A percentile compares a stretch with the other conserved stretches of the same genome.
phyloP scores from a whole-genome alignment of 2,329 filamentous ascomycete genomes.

The Aspergillus bombycis region DNA sequence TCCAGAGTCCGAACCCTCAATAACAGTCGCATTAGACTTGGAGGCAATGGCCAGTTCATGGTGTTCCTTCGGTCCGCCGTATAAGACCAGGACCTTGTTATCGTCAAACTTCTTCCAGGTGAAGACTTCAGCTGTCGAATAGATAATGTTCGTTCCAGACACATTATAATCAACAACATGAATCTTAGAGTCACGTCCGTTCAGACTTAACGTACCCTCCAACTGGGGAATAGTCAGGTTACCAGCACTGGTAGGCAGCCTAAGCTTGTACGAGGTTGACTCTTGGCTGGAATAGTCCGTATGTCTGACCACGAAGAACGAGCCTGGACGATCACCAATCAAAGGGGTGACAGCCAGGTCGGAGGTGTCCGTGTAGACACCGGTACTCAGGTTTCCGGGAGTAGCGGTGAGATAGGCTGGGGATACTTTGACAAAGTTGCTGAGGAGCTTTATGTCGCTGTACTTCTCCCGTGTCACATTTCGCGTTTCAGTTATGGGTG shows the following conservation, averaged over 20 bases:
- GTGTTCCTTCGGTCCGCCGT: slow-evolving; percentile 43
- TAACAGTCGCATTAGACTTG: slow-evolving; percentile 28
- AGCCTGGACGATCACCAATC: slow-evolving; percentile 55
- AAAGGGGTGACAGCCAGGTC: slow-evolving; percentile 66
- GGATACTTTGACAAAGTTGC: slow-evolving; percentile 73
- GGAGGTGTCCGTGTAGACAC: slow-evolving; percentile 55
- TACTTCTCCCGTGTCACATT: slow-evolving; percentile 74
- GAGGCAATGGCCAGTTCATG: slow-evolving; percentile 45
- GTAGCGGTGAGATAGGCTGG: slow-evolving; percentile 68
- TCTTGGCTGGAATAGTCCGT: slow-evolving; percentile 63
- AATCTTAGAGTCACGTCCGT: slow-evolving; percentile 49
- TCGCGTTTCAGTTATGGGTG: slow-evolving; percentile 70
- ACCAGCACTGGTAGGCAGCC: slow-evolving; percentile 51
- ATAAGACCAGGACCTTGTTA: slow-evolving; percentile 53
- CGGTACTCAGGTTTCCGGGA: slow-evolving; percentile 49
- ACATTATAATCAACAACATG: slow-evolving; percentile 48
- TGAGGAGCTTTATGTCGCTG: slow-evolving; percentile 75
- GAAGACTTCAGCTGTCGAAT: slow-evolving; percentile 50
- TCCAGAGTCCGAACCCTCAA: slow-evolving; percentile 37
- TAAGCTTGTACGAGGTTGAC: slow-evolving; percentile 66
- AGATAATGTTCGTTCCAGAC: slow-evolving; percentile 43
- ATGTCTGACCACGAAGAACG: slow-evolving; percentile 68
- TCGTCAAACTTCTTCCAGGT: slow-evolving; percentile 62
- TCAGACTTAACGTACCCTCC: slow-evolving; percentile 40
- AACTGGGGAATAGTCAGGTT: slow-evolving; percentile 46